Evolutionary conservation across 495 filamentous ascomycete species (phyloP), one percentile per base, ranked within the genome.

Genomic region (Penicillium egyptiacum): DNA sequence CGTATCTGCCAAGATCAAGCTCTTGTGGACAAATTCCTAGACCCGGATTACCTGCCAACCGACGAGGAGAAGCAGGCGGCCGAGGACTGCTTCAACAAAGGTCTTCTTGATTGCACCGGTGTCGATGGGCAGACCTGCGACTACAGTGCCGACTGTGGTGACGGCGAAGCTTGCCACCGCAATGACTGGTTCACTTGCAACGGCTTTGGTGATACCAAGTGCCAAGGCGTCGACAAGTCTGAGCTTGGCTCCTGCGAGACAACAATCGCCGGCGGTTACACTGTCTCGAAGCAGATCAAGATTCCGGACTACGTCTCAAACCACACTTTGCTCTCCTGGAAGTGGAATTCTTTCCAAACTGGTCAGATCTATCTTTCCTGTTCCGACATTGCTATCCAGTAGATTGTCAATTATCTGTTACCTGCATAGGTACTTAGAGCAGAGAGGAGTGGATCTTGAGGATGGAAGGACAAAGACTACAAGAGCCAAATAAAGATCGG

Each of bases 101-200:
- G 79, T 9, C 65, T 75, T 11, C 74, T 84, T 2, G 59, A 66
- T 0, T 84, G 81, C 71, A 78, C 72, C 0, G 79, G 80, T 58
- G 81, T 84, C 5, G 50, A 68, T 35, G 81, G 81, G 3, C 81
- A 84, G 67, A 46, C 53, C 8, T 84, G 80, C 68, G 76, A 62
- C 9, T 84, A 75, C 67, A 83, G 63, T 61, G 69, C 79, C 2
- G 80, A 84, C 63, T 84, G 81, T 64, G 51, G 62, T 1, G 57
- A 55, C 16, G 78, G 66, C 4, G 70, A 79, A 61, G 62, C 70
- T 0, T 84, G 81, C 69, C 78, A 73, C 57, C 68, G 79, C 10
- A 81, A 84, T 61, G 79, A 84, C 68, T 83, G 80, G 81, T 83
- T 81, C 57, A 84, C 80, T 1, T 83, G 80, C 71, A 79, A 83